phyloP scores from a whole-genome alignment of 768 basidiomycete species.

The Chalciporus pseudorubinellus region DNA sequence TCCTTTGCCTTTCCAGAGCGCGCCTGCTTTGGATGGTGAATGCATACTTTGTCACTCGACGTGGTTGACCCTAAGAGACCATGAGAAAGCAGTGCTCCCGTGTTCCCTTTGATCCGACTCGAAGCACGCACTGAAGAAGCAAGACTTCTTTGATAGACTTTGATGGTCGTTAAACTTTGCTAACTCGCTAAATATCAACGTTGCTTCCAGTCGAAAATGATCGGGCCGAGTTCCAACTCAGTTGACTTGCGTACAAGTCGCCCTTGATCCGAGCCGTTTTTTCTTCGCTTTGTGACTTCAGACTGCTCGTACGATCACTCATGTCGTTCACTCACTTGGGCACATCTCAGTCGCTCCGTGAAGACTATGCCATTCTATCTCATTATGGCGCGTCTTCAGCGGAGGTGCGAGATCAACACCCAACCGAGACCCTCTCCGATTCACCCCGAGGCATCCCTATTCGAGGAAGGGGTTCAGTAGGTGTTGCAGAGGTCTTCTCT shows the following conservation, averaged over 20 bases:
- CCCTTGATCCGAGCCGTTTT: too few species aligned
- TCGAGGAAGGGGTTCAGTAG: neutral
- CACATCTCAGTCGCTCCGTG: constrained; percentile 46
- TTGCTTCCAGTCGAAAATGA: too few species aligned
- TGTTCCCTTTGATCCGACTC: too few species aligned
- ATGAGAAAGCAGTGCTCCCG: too few species aligned
- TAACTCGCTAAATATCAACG: too few species aligned
- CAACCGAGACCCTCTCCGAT: constrained; percentile 6
- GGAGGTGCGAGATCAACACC: constrained; percentile 4
- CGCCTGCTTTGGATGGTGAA: constrained; percentile 21
- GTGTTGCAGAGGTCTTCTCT: neutral
- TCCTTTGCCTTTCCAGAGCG: constrained; percentile 55
- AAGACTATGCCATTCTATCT: constrained; percentile 64
- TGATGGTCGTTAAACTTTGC: too few species aligned
- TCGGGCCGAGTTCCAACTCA: neutral
- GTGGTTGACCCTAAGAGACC: neutral
- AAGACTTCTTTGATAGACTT: too few species aligned
- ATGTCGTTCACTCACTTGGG: constrained; percentile 21
- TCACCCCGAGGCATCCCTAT: constrained; percentile 22
- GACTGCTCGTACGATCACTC: neutral
- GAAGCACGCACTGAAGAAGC: too few species aligned
- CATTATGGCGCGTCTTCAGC: constrained; percentile 40
- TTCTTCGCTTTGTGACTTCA: neutral
- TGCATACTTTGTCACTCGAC: constrained; percentile 7
- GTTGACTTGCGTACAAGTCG: neutral